Conservation (phyloP, 176 grass and related monocot species). For the Bromus sterilis region DNA sequence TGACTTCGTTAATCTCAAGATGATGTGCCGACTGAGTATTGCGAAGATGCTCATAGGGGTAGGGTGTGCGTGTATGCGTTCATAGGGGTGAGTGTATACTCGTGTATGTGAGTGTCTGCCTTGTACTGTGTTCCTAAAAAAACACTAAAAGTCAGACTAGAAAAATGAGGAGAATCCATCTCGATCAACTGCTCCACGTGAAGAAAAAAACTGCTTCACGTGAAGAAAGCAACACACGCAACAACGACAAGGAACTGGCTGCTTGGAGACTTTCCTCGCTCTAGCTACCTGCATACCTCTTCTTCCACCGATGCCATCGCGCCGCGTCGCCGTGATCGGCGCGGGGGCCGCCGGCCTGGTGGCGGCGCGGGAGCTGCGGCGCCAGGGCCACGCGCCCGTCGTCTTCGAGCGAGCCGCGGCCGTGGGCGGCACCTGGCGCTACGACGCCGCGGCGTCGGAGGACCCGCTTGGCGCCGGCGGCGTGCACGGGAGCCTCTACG, state of each 20-base stretch:
- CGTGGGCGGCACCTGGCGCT: slow-evolving; percentile 70
- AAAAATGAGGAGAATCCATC: no score
- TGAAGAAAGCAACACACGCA: not conserved
- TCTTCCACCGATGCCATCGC: not conserved
- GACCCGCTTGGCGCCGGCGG: slow-evolving; percentile 46
- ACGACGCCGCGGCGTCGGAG: not conserved
- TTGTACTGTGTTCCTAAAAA: no score
- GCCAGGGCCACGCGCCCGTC: slow-evolving; percentile 66
- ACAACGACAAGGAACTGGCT: not conserved
- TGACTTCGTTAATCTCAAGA: no score
- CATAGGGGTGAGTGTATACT: no score
- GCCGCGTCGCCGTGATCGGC: slow-evolving; percentile 52
- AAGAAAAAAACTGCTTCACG: not conserved
- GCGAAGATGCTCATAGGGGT: no score
- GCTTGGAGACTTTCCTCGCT: not conserved
- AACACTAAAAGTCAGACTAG: no score
- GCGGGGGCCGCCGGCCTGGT: slow-evolving; percentile 59
- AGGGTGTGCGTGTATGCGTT: no score
- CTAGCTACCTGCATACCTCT: no score
- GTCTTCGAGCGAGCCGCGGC: slow-evolving; percentile 50
- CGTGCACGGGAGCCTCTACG: slow-evolving; percentile 64
- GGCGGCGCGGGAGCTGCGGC: slow-evolving; percentile 46
- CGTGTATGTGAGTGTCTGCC: no score
- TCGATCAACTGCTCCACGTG: not conserved
- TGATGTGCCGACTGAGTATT: no score